phyloP scores from a whole-genome alignment of 1,284 basidiomycete genomes.

The Boletellus deceptivus region DNA sequence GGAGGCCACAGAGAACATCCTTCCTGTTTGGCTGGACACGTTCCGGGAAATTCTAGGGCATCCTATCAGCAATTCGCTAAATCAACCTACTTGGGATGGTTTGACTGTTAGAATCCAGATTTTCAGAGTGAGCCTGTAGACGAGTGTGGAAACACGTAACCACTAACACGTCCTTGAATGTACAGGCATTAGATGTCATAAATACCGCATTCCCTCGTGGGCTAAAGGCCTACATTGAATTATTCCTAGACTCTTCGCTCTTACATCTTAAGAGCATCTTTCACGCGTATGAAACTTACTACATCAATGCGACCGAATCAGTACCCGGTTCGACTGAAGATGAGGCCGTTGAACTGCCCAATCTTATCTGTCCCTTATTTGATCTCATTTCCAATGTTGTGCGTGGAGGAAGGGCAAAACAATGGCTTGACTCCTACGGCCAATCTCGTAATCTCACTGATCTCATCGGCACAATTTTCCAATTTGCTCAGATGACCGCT shows the following conservation, averaged over 20 bases:
- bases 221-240: constrained; percentile 58
- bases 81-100: constrained; percentile 69
- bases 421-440: constrained; percentile 50
- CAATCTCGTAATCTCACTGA: constrained; percentile 46
- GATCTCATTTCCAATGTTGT: constrained; percentile 74
- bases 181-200: constrained; percentile 71
- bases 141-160: background rate
- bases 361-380: constrained; percentile 75
- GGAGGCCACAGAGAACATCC: constrained; percentile 75
- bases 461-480: constrained; percentile 62
- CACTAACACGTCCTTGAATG: background rate
- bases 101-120: constrained; percentile 76
- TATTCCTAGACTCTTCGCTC: constrained; percentile 61
- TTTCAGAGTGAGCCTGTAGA: constrained; percentile 59
- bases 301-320: constrained; percentile 57
- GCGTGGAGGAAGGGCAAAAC: constrained; percentile 60
- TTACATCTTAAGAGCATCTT: constrained; percentile 66
- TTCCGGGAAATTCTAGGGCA: constrained; percentile 78
- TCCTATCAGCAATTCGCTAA: constrained; percentile 57
- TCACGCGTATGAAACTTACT: constrained; percentile 66
- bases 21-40: constrained; percentile 87
- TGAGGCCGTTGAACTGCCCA: constrained; percentile 72
- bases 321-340: constrained; percentile 70
- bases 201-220: constrained; percentile 74
- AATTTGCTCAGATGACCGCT: constrained; percentile 83